Base-by-base conservation (phyloP, 1,139 yeast genomes). In the Debaryomyces psychrophilus region DNA sequence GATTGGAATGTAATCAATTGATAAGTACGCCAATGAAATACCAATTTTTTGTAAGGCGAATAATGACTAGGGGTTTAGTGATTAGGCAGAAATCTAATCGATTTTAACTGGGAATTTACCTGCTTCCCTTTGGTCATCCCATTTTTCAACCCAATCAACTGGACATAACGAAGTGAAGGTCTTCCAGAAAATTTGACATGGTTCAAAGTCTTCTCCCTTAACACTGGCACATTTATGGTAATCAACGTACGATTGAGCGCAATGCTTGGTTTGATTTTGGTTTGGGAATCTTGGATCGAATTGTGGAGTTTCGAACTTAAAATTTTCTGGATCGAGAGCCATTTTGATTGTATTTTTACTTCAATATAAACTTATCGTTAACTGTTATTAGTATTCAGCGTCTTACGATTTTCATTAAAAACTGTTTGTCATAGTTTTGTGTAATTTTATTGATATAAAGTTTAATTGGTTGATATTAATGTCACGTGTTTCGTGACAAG, bases 161-260 rank as follows among this genome's bases (percentile, higher is more conserved):
- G 99, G 99, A 76, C 99, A 93, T 68, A 93, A 79, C 31, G 97
- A 82, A 60, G 87, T 82, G 80, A 81, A 93, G 50, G 97, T 89
- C 74, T 84, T 87, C 85, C 83, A 89, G 78, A 93, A 93, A 59
- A 89, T 90, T 75, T 90, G 82, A 76, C 99, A 93, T 65, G 98
- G 98, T 64, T 92, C 97, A 66, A 93, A 93, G 55, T 92, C 98
- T 76, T 93, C 98, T 67, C 99, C 99, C 79, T 92, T 92, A 59
- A 92, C 90, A 65, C 85, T 87, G 69, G 93, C 83, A 79, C 99
- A 93, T 76, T 90, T 92, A 86, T 88, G 93, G 85, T 92, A 93
- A 75, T 93, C 99, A 64, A 93, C 90, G 78, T 92, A 93, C 58
- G 95, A 81, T 78, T 92, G 98, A 83, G 95, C 95, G 81, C 99